These are phyloP conservation scores for Arthroderma sp. DNA, from an alignment of 2,329 filamentous ascomycete species.

Conservation along the genomic window DNA sequence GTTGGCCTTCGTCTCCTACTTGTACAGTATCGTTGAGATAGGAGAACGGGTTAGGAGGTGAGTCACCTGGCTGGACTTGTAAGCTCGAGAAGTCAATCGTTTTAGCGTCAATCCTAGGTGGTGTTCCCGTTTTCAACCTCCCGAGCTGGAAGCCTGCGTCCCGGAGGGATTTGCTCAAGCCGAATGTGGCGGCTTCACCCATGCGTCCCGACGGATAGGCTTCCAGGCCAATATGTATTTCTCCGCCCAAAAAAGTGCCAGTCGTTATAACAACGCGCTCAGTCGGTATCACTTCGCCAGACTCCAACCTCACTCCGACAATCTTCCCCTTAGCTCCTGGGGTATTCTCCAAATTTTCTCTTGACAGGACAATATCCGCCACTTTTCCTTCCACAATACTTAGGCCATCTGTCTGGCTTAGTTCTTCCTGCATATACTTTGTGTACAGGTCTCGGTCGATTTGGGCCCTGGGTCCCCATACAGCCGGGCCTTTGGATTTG, in stretches of 20 bases:
- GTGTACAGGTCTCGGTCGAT: constrained; percentile 87
- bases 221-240: constrained; percentile 89
- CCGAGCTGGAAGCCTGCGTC: constrained; percentile 84
- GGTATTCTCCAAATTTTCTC: constrained; percentile 35
- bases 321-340: constrained; percentile 54
- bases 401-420: constrained; percentile 63
- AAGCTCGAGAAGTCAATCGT: constrained; percentile 68
- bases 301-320: constrained; percentile 72
- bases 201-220: constrained; percentile 78
- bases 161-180: constrained; percentile 75
- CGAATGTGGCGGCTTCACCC: constrained; percentile 85
- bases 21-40: constrained; percentile 69
- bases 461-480: constrained; percentile 93
- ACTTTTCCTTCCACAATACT: constrained; percentile 76
- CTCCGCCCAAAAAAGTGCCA: constrained; percentile 85
- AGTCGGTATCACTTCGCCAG: constrained; percentile 69
- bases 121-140: constrained; percentile 88
- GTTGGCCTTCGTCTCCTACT: constrained; percentile 56
- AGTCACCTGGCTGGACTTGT: constrained; percentile 64
- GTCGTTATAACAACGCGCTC: constrained; percentile 85
- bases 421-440: constrained; percentile 78
- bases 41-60: constrained; percentile 80
- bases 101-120: constrained; percentile 67
- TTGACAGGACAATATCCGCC: constrained; percentile 72
- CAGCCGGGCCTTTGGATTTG: constrained; percentile 76